phyloP scores from a whole-genome alignment of 2,329 filamentous ascomycete genomes.

The Penicillium sp. region DNA sequence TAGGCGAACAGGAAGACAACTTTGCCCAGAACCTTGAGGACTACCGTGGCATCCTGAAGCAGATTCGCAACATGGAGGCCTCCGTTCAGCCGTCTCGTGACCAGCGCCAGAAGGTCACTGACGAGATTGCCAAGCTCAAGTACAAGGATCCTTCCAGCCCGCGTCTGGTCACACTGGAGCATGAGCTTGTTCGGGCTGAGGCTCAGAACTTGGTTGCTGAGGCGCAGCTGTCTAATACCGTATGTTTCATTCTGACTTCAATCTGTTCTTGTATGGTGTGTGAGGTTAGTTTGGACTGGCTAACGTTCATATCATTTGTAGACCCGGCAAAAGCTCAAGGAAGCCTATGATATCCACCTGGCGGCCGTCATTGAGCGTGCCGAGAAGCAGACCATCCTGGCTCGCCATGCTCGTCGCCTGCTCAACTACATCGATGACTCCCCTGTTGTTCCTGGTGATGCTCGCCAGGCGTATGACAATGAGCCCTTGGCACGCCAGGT shows the following conservation, averaged over 20 bases:
- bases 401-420: conserved; percentile 77
- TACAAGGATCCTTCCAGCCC: conserved; percentile 81
- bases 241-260: conserved; percentile 40
- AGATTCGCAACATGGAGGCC: conserved; percentile 88
- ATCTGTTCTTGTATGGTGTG: neutral
- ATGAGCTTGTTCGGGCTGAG: conserved; percentile 91
- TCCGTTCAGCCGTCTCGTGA: conserved; percentile 89
- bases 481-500: conserved; percentile 66
- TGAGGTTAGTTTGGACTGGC: neutral
- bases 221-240: conserved; percentile 89
- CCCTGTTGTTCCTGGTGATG: conserved; percentile 78
- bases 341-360: conserved; percentile 82
- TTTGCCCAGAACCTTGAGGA: conserved; percentile 85
- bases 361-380: conserved; percentile 86
- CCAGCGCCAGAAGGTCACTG: conserved; percentile 73
- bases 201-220: conserved; percentile 93
- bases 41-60: conserved; percentile 70
- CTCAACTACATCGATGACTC: conserved; percentile 80
- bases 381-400: conserved; percentile 92
- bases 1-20: conserved; percentile 84
- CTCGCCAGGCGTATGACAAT: conserved; percentile 59
- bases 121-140: conserved; percentile 87
- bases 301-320: conserved; percentile 30
- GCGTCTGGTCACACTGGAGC: conserved; percentile 74
- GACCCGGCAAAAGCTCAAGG: conserved; percentile 93